Evolutionary conservation across 441 rosid species (phyloP), one percentile per base, ranked within the genome.

Genomic region (Rhodomyrtus psidioides): DNA sequence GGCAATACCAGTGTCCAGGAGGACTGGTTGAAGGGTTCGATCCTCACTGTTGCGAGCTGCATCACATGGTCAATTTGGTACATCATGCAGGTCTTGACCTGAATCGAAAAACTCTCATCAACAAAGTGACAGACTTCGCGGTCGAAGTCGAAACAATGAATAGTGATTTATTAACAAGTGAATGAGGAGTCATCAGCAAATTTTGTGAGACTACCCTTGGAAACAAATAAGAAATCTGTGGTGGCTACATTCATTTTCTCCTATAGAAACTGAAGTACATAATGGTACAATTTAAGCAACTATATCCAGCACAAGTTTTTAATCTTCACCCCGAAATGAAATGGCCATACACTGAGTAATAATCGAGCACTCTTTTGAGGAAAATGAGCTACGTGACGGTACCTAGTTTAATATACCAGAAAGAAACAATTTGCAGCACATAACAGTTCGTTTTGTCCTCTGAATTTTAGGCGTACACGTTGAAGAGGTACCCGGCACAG

Each of bases 401-500:
- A 56, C 5, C 24, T 19, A 21, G 51, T 21, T 21, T 70, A 21
- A 70, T 70, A 46, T 39, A 70, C 79, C n/a, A 70, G 79, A 70
- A 70, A 5, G 79, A 70, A 39, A 70, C 26, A 0, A 21, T 39
- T 21, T 39, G 51, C 79, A 39, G 51, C 6, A 39, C 23, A 21
- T 39, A 21, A 21, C 21, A 39, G 79, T 24, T 70, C 49, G 4
- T 70, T 70, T 70, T 70, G 16, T 70, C 79, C 70, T 19, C 13
- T 60, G 83, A 70, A 21, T 65, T 83, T 86, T 59, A 93, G 96
- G 96, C 94, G 15, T 70, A 88, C 62, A 95, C 94, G 19, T 53
- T 95, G 87, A 92, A 92, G 86, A 90, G 96, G 81, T 92, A 93
- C 82, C 96, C 95, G 6, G 95, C 96, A 27, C 95, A 83, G 70